These are phyloP conservation scores for Cryptococcus sp. DNA, from an alignment of 1,284 basidiomycete genomes.

Conservation along the genomic window DNA sequence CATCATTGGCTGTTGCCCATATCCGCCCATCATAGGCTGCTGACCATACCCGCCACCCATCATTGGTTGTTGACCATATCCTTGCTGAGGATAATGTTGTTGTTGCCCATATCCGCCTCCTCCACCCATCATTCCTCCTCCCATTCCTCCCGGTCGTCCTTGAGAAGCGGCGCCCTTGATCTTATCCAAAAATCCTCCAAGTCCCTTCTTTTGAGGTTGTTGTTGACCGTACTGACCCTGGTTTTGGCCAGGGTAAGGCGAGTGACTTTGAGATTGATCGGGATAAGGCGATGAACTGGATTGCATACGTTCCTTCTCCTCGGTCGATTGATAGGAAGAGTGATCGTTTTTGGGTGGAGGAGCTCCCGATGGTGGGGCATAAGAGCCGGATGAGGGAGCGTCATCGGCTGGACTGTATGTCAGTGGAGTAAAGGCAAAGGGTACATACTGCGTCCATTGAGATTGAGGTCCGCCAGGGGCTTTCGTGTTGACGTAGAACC, in stretches of 20 bases:
- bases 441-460: slow-evolving; percentile 45
- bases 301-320: slow-evolving; percentile 4
- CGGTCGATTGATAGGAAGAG: slow-evolving; percentile 8
- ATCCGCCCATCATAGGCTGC: neutral
- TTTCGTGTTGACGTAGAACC: slow-evolving; percentile 50
- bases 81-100: slow-evolving; percentile 18
- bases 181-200: slow-evolving; percentile 40
- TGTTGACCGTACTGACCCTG: slow-evolving; percentile 6
- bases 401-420: slow-evolving; percentile 42
- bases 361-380: slow-evolving; percentile 38
- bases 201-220: slow-evolving; percentile 22
- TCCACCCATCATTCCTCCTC: slow-evolving; percentile 5
- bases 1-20: slow-evolving; percentile 1
- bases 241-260: slow-evolving; percentile 4
- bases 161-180: slow-evolving; percentile 24
- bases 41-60: slow-evolving; percentile 16
- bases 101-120: slow-evolving; percentile 12
- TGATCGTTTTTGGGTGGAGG: slow-evolving; percentile 28
- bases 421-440: neutral
- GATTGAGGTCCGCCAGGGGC: slow-evolving; percentile 38
- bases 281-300: slow-evolving; percentile 3
- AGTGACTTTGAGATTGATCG: slow-evolving; percentile 1
- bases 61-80: slow-evolving; percentile 19
- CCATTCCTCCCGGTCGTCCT: slow-evolving; percentile 3
- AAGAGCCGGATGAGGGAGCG: slow-evolving; percentile 15